These are phyloP conservation scores for Blastobotrys parvus DNA, from an alignment of 805 yeast genomes.

Conservation along the genomic window DNA sequence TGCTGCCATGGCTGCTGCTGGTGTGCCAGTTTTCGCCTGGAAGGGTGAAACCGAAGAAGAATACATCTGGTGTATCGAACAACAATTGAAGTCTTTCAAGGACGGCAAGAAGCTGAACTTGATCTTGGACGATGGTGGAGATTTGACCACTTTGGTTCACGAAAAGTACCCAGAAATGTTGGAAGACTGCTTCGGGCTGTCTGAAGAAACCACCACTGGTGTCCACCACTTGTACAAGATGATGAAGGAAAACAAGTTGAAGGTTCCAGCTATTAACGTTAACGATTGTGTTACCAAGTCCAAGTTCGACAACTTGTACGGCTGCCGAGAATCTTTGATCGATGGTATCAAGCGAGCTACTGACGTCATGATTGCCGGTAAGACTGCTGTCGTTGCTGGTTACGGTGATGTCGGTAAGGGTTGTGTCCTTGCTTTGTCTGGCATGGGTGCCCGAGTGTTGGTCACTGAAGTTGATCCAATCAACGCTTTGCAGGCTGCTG, in stretches of 20 bases:
- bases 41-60: slow-evolving; percentile 99
- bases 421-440: slow-evolving; percentile 97
- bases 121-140: slow-evolving; percentile 99
- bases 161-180: slow-evolving; percentile 97
- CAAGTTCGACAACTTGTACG: slow-evolving; percentile 98
- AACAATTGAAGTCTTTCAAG: slow-evolving; percentile 96
- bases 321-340: slow-evolving; percentile 96
- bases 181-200: slow-evolving; percentile 87
- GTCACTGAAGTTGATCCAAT: slow-evolving; percentile 98
- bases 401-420: slow-evolving; percentile 99
- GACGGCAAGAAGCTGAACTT: slow-evolving; percentile 91
- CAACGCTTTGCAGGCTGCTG: slow-evolving; percentile 99
- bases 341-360: slow-evolving; percentile 99
- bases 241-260: slow-evolving; percentile 78
- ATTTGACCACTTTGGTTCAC: slow-evolving; percentile 92
- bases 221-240: slow-evolving; percentile 97
- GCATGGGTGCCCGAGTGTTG: slow-evolving; percentile 98
- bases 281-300: slow-evolving; percentile 99
- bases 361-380: slow-evolving; percentile 99
- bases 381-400: slow-evolving; percentile 98
- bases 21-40: slow-evolving; percentile 99
- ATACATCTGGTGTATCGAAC: slow-evolving; percentile 98
- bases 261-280: slow-evolving; percentile 99
- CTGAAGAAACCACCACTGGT: slow-evolving; percentile 99
- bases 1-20: slow-evolving; percentile 98